Conservation (phyloP, 2,329 filamentous ascomycete species). For the Lachnellula cervina region DNA sequence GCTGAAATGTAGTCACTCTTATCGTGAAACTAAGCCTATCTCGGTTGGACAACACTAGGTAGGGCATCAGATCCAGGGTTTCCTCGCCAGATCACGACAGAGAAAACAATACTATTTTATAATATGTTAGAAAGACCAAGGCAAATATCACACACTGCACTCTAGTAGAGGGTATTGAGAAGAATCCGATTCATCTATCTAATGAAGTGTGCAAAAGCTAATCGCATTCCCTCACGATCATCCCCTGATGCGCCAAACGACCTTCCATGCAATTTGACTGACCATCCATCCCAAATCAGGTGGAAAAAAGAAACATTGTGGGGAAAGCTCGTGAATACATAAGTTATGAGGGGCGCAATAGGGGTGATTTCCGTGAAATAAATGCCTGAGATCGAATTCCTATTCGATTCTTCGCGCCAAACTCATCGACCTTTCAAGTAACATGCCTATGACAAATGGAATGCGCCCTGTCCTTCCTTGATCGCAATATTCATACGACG, state of each 20-base stretch:
- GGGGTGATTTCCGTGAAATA: conserved; percentile 17
- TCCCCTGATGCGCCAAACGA: conserved; percentile 31
- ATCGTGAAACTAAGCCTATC: background rate
- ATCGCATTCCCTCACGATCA: conserved; percentile 17
- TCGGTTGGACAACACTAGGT: background rate
- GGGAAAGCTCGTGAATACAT: conserved; percentile 25
- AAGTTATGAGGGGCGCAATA: conserved; percentile 23
- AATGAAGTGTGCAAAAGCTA: conserved; percentile 20
- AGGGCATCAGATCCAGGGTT: too few relatives aligned
- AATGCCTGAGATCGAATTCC: conserved; percentile 14
- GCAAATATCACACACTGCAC: too few relatives aligned
- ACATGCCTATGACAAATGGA: conserved; percentile 73
- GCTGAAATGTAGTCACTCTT: background rate
- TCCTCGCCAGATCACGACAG: too few relatives aligned
- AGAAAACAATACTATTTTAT: too few relatives aligned
- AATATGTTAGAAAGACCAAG: too few relatives aligned
- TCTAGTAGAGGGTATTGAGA: background rate
- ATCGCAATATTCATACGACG: conserved; percentile 80
- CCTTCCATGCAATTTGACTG: conserved; percentile 33
- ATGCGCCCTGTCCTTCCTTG: conserved; percentile 92
- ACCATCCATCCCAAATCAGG: conserved; percentile 15
- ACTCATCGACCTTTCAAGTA: conserved; percentile 9
- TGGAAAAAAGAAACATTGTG: conserved; percentile 14
- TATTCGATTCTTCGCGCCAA: conserved; percentile 8
- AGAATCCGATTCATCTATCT: conserved; percentile 24